Percentiles rank a stretch among this genome's conserved stretches.
phyloP scores from a whole-genome alignment of 176 grass and related monocot species.

The Puya raimondii region DNA sequence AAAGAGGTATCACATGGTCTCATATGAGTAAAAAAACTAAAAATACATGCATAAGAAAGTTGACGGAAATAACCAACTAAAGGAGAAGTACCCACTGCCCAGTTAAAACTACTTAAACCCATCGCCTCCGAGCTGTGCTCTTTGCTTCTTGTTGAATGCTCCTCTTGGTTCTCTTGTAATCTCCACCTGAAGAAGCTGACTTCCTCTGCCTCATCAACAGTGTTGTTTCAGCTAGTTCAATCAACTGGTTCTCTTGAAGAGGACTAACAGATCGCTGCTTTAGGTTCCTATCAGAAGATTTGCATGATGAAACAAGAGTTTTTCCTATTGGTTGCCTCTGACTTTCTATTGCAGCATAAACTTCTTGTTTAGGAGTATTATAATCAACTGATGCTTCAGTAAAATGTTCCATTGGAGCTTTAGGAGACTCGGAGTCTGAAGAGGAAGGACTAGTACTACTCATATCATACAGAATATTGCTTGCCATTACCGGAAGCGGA shows the following conservation, averaged over 20 bases:
- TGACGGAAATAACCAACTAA: background rate
- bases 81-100: background rate
- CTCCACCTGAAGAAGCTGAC: conserved; percentile 26
- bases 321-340: background rate
- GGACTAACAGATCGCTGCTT: conserved; percentile 10
- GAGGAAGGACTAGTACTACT: conserved; percentile 65
- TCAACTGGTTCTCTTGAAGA: conserved; percentile 34
- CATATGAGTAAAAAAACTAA: background rate
- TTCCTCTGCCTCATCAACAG: conserved; percentile 34
- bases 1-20: no score
- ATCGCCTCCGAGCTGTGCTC: conserved; percentile 45
- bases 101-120: conserved; percentile 21
- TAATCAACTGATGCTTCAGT: conserved; percentile 14
- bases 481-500: conserved; percentile 60
- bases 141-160: conserved; percentile 31
- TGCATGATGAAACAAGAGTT: background rate
- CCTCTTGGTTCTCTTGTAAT: conserved; percentile 60
- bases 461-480: conserved; percentile 83
- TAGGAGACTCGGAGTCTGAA: conserved; percentile 69
- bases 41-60: background rate
- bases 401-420: conserved; percentile 26
- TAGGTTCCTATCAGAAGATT: background rate
- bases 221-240: conserved; percentile 25
- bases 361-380: background rate
- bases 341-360: background rate